Evolutionary conservation across 2,329 filamentous ascomycete species (phyloP).

Genomic region (Pseudogymnoascus sp.): DNA sequence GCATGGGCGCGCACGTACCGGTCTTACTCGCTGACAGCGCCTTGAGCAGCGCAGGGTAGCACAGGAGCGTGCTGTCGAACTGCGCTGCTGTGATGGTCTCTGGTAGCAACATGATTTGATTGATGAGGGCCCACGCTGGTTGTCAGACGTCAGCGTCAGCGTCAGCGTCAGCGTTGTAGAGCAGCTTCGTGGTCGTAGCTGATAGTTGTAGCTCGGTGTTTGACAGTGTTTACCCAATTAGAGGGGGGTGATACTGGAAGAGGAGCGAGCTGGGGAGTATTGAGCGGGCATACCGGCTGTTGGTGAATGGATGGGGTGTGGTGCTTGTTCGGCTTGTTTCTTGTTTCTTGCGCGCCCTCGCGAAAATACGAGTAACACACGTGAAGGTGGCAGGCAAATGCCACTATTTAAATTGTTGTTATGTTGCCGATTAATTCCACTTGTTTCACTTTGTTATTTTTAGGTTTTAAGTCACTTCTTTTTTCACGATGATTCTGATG

Average conservation of each 20-base stretch:
- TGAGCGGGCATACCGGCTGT: neutral
- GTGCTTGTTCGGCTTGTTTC: neutral
- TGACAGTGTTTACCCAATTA: neutral
- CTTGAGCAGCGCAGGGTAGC: conserved; percentile 23
- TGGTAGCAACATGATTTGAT: neutral
- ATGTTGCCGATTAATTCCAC: neutral
- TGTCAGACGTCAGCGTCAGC: neutral
- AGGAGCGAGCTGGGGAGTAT: neutral
- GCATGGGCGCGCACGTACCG: conserved; percentile 17
- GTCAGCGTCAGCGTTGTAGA: neutral
- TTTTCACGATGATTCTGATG: neutral
- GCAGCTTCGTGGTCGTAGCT: neutral
- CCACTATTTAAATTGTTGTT: neutral
- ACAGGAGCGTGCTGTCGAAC: conserved; percentile 23
- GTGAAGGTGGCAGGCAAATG: neutral
- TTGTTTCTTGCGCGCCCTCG: neutral
- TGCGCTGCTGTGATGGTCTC: conserved; percentile 20
- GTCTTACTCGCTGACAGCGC: conserved; percentile 13
- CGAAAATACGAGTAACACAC: neutral
- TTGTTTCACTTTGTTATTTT: neutral
- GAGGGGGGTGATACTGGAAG: neutral
- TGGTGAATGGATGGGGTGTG: neutral
- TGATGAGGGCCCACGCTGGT: neutral
- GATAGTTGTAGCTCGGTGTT: neutral
- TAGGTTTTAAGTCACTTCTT: neutral